Percentiles rank a stretch among this genome's conserved stretches.
These are phyloP conservation scores for Chlorella variabilis DNA, from an alignment of 163 green algal genomes.

Conservation along the genomic window DNA sequence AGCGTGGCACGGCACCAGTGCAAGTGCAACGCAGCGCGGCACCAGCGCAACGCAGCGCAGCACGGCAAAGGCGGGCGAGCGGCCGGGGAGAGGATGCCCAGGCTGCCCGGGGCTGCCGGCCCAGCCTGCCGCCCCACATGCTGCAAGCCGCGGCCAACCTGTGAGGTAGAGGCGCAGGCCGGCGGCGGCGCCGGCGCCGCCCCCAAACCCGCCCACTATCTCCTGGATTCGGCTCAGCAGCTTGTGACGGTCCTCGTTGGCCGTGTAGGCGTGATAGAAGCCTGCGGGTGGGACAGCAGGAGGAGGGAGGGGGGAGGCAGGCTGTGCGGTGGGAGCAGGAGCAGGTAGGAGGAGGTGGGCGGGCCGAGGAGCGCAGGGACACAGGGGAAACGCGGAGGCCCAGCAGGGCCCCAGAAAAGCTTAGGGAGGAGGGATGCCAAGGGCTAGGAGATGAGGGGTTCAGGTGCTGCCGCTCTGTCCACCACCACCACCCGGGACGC, in stretches of 20 bases:
- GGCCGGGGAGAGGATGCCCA: too few relatives aligned
- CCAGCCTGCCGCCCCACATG: background rate
- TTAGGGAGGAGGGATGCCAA: too few relatives aligned
- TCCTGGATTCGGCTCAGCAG: conserved; percentile 22
- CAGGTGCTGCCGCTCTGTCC: too few relatives aligned
- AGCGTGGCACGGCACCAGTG: background rate
- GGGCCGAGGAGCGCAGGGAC: too few relatives aligned
- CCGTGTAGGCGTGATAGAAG: conserved; percentile 39
- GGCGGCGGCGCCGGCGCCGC: background rate
- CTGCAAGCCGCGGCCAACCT: background rate
- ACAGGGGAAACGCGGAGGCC: too few relatives aligned
- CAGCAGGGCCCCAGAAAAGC: too few relatives aligned
- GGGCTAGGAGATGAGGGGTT: too few relatives aligned
- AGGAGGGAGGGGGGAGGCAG: background rate
- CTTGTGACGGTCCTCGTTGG: background rate
- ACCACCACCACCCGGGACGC: too few relatives aligned
- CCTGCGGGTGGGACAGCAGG: background rate
- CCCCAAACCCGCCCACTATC: background rate
- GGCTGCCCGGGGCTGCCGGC: too few relatives aligned
- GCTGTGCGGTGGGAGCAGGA: background rate
- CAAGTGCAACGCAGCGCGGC: background rate
- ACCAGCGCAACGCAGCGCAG: too few relatives aligned
- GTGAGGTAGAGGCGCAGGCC: conserved; percentile 10
- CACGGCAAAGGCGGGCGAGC: too few relatives aligned
- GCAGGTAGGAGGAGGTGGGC: background rate